Evolutionary conservation across 768 basidiomycete genomes (phyloP), one percentile per base, ranked within the genome.

Genomic region (Mycena vulgaris): DNA sequence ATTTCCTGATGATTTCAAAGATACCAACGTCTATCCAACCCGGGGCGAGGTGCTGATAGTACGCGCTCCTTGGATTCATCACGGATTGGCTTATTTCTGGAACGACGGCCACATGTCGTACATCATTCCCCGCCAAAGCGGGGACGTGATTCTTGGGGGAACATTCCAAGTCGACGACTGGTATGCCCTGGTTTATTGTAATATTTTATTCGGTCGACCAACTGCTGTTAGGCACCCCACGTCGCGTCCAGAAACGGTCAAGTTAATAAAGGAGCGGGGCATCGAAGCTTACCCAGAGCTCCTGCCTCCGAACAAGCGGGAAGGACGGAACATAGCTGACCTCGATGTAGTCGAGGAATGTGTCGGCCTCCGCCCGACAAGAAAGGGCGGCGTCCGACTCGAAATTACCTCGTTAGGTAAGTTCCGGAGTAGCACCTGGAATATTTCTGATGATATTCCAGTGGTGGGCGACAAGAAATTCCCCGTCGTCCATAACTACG

Each of bases 41-140:
- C 83, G 90, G 17, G 92, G 91, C 9, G 91, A 92, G 76, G 84
- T 88, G 0, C 84, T 91, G 17, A 78, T 91, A n/a, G 83, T 91
- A 30, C 77, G 84, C 58, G 88, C 88, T 6, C 85, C 88, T 3
- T 75, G 79, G 56, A 77, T 89, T 57, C 80, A 49, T 19, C 51
- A 63, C 9, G 63, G 64, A 9, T 2, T 73, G 45, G 30, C 53
- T 21, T 40, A 37, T 28, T 49, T 40, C 30, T 67, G 53, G 33
- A 30, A n/a, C 14, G 57, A 66, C 56, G 40, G 51, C 16, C 67
- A 73, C 35, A 5, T 67, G 1, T 27, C 72, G 21, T 73, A 73
- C 31, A 45, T 59, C n/a, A 66, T 70, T 45, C 72, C 72, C 3
- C 59, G 72, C 2, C 72, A 67, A 33, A 73, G 72, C 37, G 72